These are phyloP conservation scores for Candida mattraensis DNA, from an alignment of 805 yeast species.

Conservation along the genomic window DNA sequence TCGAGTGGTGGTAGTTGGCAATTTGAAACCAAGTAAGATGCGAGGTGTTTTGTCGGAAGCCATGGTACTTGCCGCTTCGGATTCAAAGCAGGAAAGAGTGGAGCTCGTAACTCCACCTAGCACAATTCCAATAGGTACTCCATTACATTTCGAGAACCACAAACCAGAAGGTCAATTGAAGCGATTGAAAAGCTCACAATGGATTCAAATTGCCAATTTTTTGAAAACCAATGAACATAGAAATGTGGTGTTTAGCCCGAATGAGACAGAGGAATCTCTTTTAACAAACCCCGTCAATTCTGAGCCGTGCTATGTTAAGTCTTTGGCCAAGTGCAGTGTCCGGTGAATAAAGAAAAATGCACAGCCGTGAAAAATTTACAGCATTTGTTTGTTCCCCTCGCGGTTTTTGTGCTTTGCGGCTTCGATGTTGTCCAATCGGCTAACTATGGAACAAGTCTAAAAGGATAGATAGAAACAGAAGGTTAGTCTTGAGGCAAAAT, in stretches of 20 bases:
- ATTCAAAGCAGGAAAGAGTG: constrained; percentile 30
- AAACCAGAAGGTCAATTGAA: constrained; percentile 20
- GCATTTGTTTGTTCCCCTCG: background rate
- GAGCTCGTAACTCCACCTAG: constrained; percentile 50
- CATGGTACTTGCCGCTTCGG: constrained; percentile 61
- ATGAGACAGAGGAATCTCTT: constrained; percentile 1
- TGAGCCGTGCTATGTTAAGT: constrained; percentile 15
- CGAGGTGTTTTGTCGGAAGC: constrained; percentile 63
- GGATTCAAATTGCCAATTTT: constrained; percentile 34
- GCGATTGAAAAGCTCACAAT: constrained; percentile 35
- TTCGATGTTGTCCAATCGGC: background rate
- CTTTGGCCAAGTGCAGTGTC: constrained; percentile 13
- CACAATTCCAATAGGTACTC: constrained; percentile 38
- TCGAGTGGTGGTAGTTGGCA: constrained; percentile 53
- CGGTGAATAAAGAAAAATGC: constrained; percentile 2
- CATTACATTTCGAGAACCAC: constrained; percentile 37
- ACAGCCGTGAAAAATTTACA: constrained; percentile 6
- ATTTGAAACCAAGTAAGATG: constrained; percentile 61
- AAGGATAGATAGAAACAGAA: no score
- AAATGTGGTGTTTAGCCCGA: constrained; percentile 30
- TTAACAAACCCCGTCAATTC: constrained; percentile 9
- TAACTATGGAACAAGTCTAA: no score
- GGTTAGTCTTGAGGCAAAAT: no score
- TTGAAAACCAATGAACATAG: constrained; percentile 34
- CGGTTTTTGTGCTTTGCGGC: constrained; percentile 4